A percentile compares a stretch with the other conserved stretches of the same genome.
These are phyloP conservation scores for Agrocybe pediades DNA, from an alignment of 768 basidiomycete genomes.

Conservation along the genomic window DNA sequence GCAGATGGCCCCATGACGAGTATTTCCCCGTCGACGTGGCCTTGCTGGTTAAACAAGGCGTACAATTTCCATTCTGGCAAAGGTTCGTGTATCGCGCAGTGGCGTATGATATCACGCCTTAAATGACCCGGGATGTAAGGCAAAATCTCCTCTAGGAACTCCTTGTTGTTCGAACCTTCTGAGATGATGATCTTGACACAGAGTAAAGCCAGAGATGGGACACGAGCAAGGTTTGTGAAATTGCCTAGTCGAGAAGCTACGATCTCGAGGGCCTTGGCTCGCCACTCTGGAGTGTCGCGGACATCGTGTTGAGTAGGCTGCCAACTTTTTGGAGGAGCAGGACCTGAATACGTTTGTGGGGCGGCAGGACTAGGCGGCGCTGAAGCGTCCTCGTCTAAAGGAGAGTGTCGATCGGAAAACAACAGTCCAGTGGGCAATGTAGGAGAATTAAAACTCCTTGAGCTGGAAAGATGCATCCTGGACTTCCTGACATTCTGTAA, in stretches of 20 bases:
- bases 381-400: not conserved
- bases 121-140: conserved; percentile 61
- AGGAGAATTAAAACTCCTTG: conserved; percentile 39
- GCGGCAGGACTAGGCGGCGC: conserved; percentile 1
- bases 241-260: conserved; percentile 38
- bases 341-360: conserved; percentile 40
- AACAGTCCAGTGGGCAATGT: conserved; percentile 47
- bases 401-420: conserved; percentile 16
- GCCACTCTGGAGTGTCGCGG: conserved; percentile 43
- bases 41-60: conserved; percentile 47
- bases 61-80: conserved; percentile 51
- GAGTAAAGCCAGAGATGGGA: conserved; percentile 57
- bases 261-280: conserved; percentile 56
- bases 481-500: conserved; percentile 53
- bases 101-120: conserved; percentile 57
- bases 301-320: conserved; percentile 31
- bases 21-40: conserved; percentile 65
- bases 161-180: conserved; percentile 35
- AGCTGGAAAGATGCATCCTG: conserved; percentile 28
- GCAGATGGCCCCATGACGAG: conserved; percentile 61
- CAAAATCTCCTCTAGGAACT: conserved; percentile 47
- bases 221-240: conserved; percentile 20
- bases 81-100: conserved; percentile 59
- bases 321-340: conserved; percentile 63
- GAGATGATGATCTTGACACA: conserved; percentile 55